These are phyloP conservation scores for Pelargonium nanum DNA, from an alignment of 345 rosid species.

Conservation along the genomic window DNA sequence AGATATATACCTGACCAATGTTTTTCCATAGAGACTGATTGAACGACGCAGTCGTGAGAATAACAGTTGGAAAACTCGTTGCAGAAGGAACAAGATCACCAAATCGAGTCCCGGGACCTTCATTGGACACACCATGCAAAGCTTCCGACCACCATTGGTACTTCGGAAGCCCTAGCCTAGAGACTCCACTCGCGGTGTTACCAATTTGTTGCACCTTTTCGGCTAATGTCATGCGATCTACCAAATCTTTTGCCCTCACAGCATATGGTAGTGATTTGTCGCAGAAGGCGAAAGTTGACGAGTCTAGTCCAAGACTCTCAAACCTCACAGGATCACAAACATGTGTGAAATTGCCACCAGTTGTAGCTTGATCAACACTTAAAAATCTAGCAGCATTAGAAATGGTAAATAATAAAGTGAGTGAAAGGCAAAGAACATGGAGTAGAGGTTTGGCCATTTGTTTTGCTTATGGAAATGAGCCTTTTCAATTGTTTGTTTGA, in stretches of 20 bases:
- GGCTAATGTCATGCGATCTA: slow-evolving; percentile 16
- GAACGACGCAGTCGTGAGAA: slow-evolving; percentile 27
- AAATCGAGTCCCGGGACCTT: slow-evolving; percentile 24
- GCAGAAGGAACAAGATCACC: slow-evolving; percentile 24
- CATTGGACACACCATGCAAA: slow-evolving; percentile 33
- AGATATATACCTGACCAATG: slow-evolving; percentile 39
- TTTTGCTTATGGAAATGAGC: too few species aligned
- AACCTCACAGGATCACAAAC: slow-evolving; percentile 22
- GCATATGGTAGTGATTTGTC: slow-evolving; percentile 18
- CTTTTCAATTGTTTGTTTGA: too few species aligned
- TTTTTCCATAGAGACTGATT: slow-evolving; percentile 29
- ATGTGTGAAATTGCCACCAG: slow-evolving; percentile 7
- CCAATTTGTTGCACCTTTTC: slow-evolving; percentile 31
- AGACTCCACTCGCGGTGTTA: slow-evolving; percentile 15
- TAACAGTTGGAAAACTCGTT: slow-evolving; percentile 35
- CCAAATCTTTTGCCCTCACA: slow-evolving; percentile 27
- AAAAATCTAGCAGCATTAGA: not conserved
- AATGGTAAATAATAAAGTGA: too few species aligned
- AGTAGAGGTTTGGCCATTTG: too few species aligned
- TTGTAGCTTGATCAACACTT: not conserved
- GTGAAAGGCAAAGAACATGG: too few species aligned
- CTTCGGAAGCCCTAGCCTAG: slow-evolving; percentile 24
- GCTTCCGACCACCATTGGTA: slow-evolving; percentile 51
- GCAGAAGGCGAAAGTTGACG: slow-evolving; percentile 16
- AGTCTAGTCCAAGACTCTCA: slow-evolving; percentile 9